These are phyloP conservation scores for Arabis hirsuta DNA, from an alignment of 345 rosid genomes.

Conservation along the genomic window DNA sequence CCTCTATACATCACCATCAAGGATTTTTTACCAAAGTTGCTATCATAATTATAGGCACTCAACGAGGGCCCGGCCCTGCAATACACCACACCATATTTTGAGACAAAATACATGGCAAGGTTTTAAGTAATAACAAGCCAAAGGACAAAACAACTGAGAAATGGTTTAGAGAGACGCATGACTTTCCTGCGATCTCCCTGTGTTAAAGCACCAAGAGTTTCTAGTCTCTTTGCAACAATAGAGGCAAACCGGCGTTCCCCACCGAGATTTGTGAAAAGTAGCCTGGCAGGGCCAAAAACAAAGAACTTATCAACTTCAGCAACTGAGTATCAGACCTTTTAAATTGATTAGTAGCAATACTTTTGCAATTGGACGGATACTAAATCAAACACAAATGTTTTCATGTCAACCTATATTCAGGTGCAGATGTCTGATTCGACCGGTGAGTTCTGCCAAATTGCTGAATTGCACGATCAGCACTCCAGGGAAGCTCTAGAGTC, in stretches of 20 bases:
- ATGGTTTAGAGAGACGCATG: slow-evolving; percentile 27
- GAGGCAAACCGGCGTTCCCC: slow-evolving; percentile 99
- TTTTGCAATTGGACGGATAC: background rate
- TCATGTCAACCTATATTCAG: slow-evolving; percentile 80
- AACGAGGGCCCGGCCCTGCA: slow-evolving; percentile 94
- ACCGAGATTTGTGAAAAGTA: slow-evolving; percentile 90
- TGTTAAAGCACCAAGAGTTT: slow-evolving; percentile 96
- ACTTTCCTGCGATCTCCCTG: slow-evolving; percentile 96
- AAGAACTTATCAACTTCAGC: slow-evolving; percentile 29
- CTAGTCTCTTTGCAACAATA: slow-evolving; percentile 96
- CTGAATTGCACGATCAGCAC: slow-evolving; percentile 99
- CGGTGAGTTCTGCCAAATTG: slow-evolving; percentile 99
- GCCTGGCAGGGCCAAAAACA: slow-evolving; percentile 51
- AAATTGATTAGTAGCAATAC: slow-evolving; percentile 7
- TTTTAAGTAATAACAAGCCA: slow-evolving; percentile 15
- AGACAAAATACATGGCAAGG: slow-evolving; percentile 29
- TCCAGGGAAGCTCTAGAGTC: slow-evolving; percentile 99
- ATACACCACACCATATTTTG: slow-evolving; percentile 33
- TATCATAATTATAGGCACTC: slow-evolving; percentile 97
- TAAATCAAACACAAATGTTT: slow-evolving; percentile 36
- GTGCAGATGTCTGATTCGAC: slow-evolving; percentile 99
- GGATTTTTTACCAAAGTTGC: slow-evolving; percentile 88
- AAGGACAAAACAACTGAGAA: slow-evolving; percentile 26
- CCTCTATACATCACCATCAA: slow-evolving; percentile 96
- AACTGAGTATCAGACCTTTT: slow-evolving; percentile 12